Percentiles rank a stretch among this genome's conserved stretches.
phyloP scores from a whole-genome alignment of 1,284 basidiomycete species.

The Trametes pubescens region DNA sequence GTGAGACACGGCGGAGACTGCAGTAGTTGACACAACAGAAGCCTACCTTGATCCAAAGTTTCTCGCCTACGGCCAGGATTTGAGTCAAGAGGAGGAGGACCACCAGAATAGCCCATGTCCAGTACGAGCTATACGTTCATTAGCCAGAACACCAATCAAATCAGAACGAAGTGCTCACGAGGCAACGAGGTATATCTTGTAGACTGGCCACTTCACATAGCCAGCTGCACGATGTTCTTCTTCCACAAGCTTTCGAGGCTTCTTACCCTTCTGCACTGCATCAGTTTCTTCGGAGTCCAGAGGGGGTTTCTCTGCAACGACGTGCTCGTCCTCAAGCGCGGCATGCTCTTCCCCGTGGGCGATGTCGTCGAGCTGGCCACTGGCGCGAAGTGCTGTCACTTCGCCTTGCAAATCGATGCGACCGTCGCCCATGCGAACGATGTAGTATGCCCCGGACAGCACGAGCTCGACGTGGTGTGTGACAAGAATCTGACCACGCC shows the following conservation, averaged over 20 bases:
- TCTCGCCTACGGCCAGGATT: slow-evolving; percentile 61
- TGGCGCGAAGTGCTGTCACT: slow-evolving; percentile 62
- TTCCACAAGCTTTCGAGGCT: slow-evolving; percentile 70
- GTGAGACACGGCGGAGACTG: background rate
- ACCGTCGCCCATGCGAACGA: slow-evolving; percentile 81
- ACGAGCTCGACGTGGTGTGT: slow-evolving; percentile 82
- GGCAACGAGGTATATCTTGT: slow-evolving; percentile 79
- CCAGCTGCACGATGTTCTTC: slow-evolving; percentile 79
- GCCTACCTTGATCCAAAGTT: slow-evolving; percentile 78
- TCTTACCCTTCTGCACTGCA: slow-evolving; percentile 39
- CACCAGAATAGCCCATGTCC: slow-evolving; percentile 63
- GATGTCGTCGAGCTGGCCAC: slow-evolving; percentile 61
- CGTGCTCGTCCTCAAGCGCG: background rate
- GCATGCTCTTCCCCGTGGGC: background rate
- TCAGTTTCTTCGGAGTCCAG: background rate
- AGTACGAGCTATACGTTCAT: slow-evolving; percentile 58
- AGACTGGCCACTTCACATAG: slow-evolving; percentile 81
- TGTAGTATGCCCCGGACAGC: slow-evolving; percentile 72
- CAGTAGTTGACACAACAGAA: background rate
- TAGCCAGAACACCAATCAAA: background rate
- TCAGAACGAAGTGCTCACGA: slow-evolving; percentile 51
- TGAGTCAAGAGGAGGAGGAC: slow-evolving; percentile 59
- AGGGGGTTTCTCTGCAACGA: background rate
- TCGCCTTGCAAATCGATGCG: slow-evolving; percentile 74
- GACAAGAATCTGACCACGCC: slow-evolving; percentile 60